Evolutionary conservation across 768 basidiomycete species (phyloP).

Genomic region (Pleurotus citrinopileatus): DNA sequence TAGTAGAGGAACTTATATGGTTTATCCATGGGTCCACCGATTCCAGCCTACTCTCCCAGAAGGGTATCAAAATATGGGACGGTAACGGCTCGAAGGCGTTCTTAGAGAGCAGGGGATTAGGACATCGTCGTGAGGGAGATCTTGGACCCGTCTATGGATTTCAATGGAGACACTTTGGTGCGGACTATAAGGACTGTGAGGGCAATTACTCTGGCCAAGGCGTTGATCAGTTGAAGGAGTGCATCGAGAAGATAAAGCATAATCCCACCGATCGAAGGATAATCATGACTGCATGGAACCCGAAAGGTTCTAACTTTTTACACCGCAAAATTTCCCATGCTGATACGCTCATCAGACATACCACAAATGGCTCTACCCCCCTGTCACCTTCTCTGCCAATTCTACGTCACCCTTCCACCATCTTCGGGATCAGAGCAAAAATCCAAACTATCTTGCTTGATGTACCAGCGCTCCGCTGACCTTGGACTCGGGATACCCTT

Average conservation of each 20-base stretch:
- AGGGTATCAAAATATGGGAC: conserved; percentile 97
- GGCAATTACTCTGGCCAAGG: conserved; percentile 78
- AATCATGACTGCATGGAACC: conserved; percentile 97
- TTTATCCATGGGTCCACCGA: conserved; percentile 87
- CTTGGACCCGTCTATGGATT: conserved; percentile 97
- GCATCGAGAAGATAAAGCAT: conserved; percentile 88
- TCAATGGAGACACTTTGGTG: conserved; percentile 96
- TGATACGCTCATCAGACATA: conserved; percentile 57
- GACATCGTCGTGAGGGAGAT: conserved; percentile 84
- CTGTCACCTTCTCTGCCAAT: conserved; percentile 98
- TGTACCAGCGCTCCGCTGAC: conserved; percentile 98
- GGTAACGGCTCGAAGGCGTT: conserved; percentile 91
- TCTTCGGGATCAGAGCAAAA: conserved; percentile 38
- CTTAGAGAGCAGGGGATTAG: conserved; percentile 80
- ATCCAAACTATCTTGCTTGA: conserved; percentile 85
- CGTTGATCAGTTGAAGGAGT: conserved; percentile 89
- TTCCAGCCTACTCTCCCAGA: conserved; percentile 66
- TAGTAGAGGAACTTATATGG: conserved; percentile 94
- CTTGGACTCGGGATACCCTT: conserved; percentile 97
- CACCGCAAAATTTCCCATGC: not conserved
- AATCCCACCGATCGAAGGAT: conserved; percentile 93
- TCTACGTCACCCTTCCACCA: conserved; percentile 90
- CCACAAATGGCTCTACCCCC: conserved; percentile 95
- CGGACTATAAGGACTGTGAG: conserved; percentile 73
- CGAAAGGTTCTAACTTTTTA: conserved; percentile 61